Evolutionary conservation across 2,329 filamentous ascomycete species (phyloP).

Genomic region (Seiridium cupressi): DNA sequence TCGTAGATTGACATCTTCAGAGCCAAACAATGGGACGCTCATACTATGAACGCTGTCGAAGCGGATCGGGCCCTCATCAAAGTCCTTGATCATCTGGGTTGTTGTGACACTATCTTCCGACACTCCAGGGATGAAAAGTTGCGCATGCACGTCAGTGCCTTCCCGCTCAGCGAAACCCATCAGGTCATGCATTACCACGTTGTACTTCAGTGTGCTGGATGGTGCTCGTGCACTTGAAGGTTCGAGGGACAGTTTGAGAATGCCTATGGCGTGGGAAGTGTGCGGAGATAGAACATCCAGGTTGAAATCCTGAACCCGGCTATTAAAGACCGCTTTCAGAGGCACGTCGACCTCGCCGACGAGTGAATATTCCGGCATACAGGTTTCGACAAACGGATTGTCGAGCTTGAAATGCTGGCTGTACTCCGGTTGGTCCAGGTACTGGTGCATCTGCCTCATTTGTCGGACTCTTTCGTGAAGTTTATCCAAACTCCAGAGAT

Average conservation of each 20-base stretch:
- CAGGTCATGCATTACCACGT: conserved; percentile 97
- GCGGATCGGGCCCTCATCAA: conserved; percentile 86
- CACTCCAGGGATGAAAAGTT: conserved; percentile 91
- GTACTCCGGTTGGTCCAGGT: conserved; percentile 92
- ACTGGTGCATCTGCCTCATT: conserved; percentile 97
- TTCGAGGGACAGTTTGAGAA: conserved; percentile 86
- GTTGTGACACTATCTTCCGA: conserved; percentile 91
- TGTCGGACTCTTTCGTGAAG: conserved; percentile 80
- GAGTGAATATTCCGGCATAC: conserved; percentile 88
- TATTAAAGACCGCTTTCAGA: conserved; percentile 88
- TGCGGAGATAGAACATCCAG: conserved; percentile 91
- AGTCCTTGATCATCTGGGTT: conserved; percentile 89
- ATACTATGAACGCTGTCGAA: conserved; percentile 99
- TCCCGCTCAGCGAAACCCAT: conserved; percentile 93
- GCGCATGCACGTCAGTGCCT: conserved; percentile 91
- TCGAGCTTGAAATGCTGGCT: conserved; percentile 88
- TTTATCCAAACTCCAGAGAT: conserved; percentile 94
- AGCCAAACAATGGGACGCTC: conserved; percentile 81
- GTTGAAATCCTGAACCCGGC: conserved; percentile 88
- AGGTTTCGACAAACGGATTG: conserved; percentile 89
- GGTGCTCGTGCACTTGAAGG: conserved; percentile 92
- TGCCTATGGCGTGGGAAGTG: conserved; percentile 85
- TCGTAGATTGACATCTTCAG: conserved; percentile 72
- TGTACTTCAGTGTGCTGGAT: conserved; percentile 92
- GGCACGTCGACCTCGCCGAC: conserved; percentile 93